These are phyloP conservation scores for Exophiala sp. DNA, from an alignment of 2,329 filamentous ascomycete genomes.

Conservation along the genomic window DNA sequence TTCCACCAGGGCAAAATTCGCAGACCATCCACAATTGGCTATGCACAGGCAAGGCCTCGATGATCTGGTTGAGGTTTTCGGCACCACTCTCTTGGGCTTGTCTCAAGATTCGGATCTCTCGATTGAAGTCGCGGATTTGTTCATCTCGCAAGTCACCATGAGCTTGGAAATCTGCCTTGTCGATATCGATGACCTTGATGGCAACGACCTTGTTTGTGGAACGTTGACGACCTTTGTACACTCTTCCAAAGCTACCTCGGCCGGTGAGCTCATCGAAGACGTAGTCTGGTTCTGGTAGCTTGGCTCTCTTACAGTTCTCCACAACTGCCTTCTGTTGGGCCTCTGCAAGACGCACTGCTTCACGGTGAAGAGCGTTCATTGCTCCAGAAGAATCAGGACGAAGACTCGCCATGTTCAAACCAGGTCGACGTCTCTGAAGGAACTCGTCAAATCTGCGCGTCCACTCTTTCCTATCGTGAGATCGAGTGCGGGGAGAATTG, in stretches of 20 bases:
- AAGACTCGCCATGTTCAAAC: conserved; percentile 22
- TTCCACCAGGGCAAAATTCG: conserved; percentile 62
- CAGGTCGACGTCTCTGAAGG: conserved; percentile 33
- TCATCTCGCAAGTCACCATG: conserved; percentile 44
- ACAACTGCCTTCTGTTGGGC: conserved; percentile 42
- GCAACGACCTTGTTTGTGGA: conserved; percentile 42
- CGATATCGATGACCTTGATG: conserved; percentile 48
- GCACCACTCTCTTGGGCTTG: conserved; percentile 58
- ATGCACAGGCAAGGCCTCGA: conserved; percentile 58
- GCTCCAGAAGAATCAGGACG: conserved; percentile 30
- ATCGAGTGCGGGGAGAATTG: conserved; percentile 6
- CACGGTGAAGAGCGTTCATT: conserved; percentile 45
- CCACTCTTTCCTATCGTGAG: conserved; percentile 7
- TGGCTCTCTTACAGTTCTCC: conserved; percentile 44
- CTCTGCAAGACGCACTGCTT: conserved; percentile 43
- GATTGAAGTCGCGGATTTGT: conserved; percentile 51
- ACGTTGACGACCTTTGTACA: conserved; percentile 45
- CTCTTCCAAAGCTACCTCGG: conserved; percentile 47
- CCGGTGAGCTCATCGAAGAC: conserved; percentile 48
- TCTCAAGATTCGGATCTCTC: conserved; percentile 58
- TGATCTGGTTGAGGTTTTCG: conserved; percentile 58
- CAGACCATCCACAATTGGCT: conserved; percentile 62
- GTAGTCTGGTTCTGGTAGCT: conserved; percentile 42
- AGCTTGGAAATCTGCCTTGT: conserved; percentile 45
- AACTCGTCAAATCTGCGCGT: conserved; percentile 2